Evolutionary conservation across 805 yeast genomes (phyloP), one percentile per base, ranked within the genome.

Genomic region (Wickerhamomyces canadensis): DNA sequence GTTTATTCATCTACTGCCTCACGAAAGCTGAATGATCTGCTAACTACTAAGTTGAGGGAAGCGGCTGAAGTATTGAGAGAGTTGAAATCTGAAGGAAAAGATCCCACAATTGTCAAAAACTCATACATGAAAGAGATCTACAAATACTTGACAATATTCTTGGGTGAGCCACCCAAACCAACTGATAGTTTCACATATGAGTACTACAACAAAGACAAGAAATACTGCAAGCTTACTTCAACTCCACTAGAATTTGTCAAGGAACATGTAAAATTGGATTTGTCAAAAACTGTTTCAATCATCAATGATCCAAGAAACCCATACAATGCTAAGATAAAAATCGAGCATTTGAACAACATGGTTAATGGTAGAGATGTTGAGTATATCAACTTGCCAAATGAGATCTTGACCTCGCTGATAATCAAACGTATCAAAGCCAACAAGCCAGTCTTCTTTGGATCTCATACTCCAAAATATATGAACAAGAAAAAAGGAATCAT

Each of bases 401-500:
- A 72, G 14, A 64, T 64, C 8, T 64, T 86, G 38, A 75, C 86
- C 31, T 52, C 68, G 23, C 68, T 78, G 34, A 84, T 85, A 21
- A 75, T 84, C 27, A 70, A 74, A 51, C 76, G 86, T 62, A 72
- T 86, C 54, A 72, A 80, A 62, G 68, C 67, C 43, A 79, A 84
- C 61, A 82, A 82, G 64, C 82, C 94, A 0, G 85, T 87, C 6
- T 87, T 86, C 66, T 87, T 86, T 54, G 95, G 95, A 11, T 80
- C 89, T 14, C 94, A 86, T 58, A 85, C 89, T n/a, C 93, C 91
- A 18, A 80, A 82, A 57, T 86, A 68, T 61, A 73, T 71, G 72
- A 76, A 80, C 57, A 69, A 47, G 40, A 51, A 51, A 33, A 48
- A 76, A 7, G 96, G 96, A 38, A 60, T 84, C 33, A 80, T 87